A percentile compares a stretch with the other conserved stretches of the same genome.
Conservation (phyloP, 331 rosid species). For the Quercus phellos region DNA sequence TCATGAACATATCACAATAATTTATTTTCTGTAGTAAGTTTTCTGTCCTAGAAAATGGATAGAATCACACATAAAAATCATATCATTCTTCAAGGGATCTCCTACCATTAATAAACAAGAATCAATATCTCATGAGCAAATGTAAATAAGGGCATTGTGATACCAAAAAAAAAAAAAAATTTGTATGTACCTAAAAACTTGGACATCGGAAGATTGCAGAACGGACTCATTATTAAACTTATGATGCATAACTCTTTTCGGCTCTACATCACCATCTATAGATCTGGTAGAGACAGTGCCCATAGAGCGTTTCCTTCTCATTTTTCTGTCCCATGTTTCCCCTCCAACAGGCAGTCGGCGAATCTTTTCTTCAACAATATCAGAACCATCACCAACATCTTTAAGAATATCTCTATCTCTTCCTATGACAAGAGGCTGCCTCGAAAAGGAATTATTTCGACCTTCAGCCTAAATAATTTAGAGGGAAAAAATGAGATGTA, state of each 20-base stretch:
- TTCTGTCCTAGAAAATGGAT: background rate
- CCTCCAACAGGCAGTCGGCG: conserved; percentile 63
- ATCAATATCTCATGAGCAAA: background rate
- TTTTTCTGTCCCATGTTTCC: conserved; percentile 73
- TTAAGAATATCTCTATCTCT: conserved; percentile 56
- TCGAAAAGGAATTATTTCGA: conserved; percentile 37
- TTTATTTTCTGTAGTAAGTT: too few species aligned
- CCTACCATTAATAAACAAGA: background rate
- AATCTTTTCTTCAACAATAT: conserved; percentile 68
- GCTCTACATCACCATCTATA: conserved; percentile 62
- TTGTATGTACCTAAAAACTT: conserved; percentile 53
- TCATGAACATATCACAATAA: background rate
- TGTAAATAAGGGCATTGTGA: background rate
- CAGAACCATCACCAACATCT: conserved; percentile 62
- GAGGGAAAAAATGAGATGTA: background rate
- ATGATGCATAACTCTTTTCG: conserved; percentile 48
- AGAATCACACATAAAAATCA: background rate
- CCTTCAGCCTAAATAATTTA: conserved; percentile 54
- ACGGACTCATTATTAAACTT: conserved; percentile 55
- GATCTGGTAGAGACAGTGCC: conserved; percentile 51
- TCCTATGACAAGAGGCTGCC: conserved; percentile 55
- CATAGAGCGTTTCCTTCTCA: conserved; percentile 74
- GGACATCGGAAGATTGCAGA: conserved; percentile 53
- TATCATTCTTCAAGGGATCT: background rate
- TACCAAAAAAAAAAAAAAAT: background rate